A percentile compares a stretch with the other conserved stretches of the same genome.
Conservation (phyloP, 306 rosid species). For the Gastrolobium villosum region DNA sequence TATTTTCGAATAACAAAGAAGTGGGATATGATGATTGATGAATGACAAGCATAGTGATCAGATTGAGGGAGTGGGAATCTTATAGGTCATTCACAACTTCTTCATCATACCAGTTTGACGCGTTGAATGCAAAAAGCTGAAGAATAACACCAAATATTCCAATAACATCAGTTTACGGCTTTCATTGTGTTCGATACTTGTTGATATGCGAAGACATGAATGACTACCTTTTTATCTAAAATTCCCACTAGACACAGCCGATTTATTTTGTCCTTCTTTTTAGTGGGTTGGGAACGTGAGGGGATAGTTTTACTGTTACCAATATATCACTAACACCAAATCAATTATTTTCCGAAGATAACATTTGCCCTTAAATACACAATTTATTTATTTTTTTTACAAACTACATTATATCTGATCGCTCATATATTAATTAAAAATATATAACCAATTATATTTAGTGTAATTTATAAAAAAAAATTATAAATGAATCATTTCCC, state of each 20-base stretch:
- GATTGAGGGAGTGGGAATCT: slow-evolving; percentile 34
- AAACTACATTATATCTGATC: too few species aligned
- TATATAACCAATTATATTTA: too few species aligned
- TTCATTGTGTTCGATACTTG: not conserved
- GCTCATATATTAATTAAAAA: too few species aligned
- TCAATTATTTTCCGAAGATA: too few species aligned
- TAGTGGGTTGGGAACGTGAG: slow-evolving; percentile 21
- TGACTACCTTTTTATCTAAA: slow-evolving; percentile 19
- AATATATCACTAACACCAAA: too few species aligned
- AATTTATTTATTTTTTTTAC: too few species aligned
- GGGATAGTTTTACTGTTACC: not conserved
- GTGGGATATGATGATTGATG: not conserved
- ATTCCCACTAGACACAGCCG: slow-evolving; percentile 40
- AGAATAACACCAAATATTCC: slow-evolving; percentile 23
- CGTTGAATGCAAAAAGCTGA: slow-evolving; percentile 24
- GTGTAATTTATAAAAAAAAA: too few species aligned
- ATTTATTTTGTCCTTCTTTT: slow-evolving; percentile 10
- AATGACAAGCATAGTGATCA: not conserved
- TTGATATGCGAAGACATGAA: not conserved
- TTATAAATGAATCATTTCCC: too few species aligned
- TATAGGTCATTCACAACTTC: not conserved
- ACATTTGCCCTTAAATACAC: too few species aligned
- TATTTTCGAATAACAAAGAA: not conserved
- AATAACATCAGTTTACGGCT: slow-evolving; percentile 17
- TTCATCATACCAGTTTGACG: slow-evolving; percentile 11